phyloP scores from a whole-genome alignment of 208 protist species.

The Eutreptiella sp. region DNA sequence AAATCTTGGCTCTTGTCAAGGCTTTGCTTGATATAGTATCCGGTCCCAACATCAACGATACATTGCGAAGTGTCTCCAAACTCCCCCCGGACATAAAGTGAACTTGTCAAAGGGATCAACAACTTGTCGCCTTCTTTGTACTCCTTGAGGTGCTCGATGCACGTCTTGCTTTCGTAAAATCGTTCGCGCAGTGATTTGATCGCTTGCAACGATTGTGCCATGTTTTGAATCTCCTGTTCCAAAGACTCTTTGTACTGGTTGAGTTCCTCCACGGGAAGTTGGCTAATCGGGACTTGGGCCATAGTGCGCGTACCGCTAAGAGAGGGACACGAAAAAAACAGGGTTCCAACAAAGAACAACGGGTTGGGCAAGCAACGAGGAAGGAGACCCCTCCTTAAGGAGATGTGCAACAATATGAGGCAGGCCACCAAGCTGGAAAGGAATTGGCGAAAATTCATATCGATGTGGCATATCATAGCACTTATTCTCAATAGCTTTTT shows the following conservation, averaged over 20 bases:
- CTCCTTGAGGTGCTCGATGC: neutral
- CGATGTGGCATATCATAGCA: too few species aligned
- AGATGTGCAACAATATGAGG: too few species aligned
- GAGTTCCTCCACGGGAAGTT: neutral
- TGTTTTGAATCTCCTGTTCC: neutral
- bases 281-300: neutral
- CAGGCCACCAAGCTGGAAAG: too few species aligned
- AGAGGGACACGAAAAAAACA: too few species aligned
- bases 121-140: neutral
- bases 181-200: neutral
- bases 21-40: neutral
- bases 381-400: too few species aligned
- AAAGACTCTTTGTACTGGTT: neutral
- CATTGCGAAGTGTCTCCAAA: neutral
- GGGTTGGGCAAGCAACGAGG: too few species aligned
- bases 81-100: neutral
- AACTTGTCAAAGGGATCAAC: neutral
- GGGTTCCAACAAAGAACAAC: too few species aligned
- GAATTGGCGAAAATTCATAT: too few species aligned
- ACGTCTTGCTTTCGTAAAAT: neutral
- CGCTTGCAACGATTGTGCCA: neutral
- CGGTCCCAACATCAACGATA: neutral
- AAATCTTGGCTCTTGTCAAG: neutral
- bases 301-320: too few species aligned
- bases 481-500: too few species aligned